Evolutionary conservation across 2,329 filamentous ascomycete species (phyloP).

Genomic region (Capronia americana): DNA sequence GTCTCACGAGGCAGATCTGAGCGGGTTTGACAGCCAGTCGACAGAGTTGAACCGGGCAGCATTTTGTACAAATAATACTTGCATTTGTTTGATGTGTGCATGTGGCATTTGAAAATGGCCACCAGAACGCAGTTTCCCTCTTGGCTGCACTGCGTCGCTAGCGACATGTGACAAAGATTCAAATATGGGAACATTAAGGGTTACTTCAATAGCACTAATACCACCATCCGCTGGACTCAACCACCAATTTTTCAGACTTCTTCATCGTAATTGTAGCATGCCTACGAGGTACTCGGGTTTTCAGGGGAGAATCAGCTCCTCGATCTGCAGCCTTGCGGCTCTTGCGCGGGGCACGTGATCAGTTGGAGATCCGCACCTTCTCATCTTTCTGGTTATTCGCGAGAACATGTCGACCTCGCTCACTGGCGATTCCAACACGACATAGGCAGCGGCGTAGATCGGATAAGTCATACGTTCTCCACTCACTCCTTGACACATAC

Average conservation of each 20-base stretch:
- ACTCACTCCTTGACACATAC: background rate
- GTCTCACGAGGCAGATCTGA: background rate
- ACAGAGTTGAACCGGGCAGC: background rate
- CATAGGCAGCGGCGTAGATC: background rate
- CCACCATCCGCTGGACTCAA: background rate
- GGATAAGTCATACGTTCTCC: background rate
- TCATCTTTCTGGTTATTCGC: background rate
- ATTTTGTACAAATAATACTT: slow-evolving; percentile 19
- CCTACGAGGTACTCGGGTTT: too few species aligned
- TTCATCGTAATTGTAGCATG: too few species aligned
- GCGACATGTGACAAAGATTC: slow-evolving; percentile 17
- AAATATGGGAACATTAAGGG: background rate
- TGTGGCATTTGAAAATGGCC: slow-evolving; percentile 12
- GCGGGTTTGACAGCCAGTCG: background rate
- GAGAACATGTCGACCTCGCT: background rate
- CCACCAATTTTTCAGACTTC: background rate
- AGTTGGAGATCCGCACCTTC: slow-evolving; percentile 3
- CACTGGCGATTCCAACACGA: background rate
- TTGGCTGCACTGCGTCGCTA: slow-evolving; percentile 13
- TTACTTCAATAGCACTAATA: slow-evolving; percentile 9
- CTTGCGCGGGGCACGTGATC: background rate
- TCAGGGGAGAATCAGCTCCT: too few species aligned
- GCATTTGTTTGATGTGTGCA: slow-evolving; percentile 16
- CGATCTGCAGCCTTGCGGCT: slow-evolving; percentile 1
- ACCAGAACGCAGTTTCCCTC: background rate